A percentile compares a stretch with the other conserved stretches of the same genome.
Conservation (phyloP, 1,139 yeast genomes). For the Nakaseomyces sp. region DNA sequence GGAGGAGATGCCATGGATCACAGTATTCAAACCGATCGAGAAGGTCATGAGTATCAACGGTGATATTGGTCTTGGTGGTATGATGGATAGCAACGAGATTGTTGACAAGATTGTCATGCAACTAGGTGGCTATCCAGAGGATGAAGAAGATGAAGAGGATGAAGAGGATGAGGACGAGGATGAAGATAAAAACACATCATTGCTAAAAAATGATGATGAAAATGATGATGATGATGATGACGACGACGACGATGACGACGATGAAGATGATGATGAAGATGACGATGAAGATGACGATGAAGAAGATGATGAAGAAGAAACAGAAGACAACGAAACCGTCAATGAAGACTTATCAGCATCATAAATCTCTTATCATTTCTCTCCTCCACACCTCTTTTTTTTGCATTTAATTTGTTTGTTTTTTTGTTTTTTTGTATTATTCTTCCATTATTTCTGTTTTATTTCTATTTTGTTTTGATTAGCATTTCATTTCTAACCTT, state of each 20-base stretch:
- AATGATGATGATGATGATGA: constrained; percentile 38
- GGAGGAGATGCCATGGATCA: constrained; percentile 61
- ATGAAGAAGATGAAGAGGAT: constrained; percentile 67
- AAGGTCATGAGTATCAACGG: constrained; percentile 83
- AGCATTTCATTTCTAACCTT: no score
- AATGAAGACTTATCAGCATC: no score
- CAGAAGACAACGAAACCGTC: constrained; percentile 26
- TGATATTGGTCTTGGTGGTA: constrained; percentile 94
- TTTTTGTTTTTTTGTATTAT: no score
- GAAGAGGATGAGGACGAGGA: constrained; percentile 49
- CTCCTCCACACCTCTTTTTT: no score
- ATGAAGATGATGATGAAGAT: constrained; percentile 28
- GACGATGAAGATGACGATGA: constrained; percentile 17
- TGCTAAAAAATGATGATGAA: constrained; percentile 36
- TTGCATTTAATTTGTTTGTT: no score
- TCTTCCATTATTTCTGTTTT: no score
- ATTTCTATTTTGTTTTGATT: no score
- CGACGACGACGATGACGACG: constrained; percentile 36
- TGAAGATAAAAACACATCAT: constrained; percentile 37
- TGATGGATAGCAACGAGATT: constrained; percentile 87
- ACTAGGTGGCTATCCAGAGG: constrained; percentile 86
- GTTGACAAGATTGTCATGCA: constrained; percentile 75
- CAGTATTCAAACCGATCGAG: constrained; percentile 82
- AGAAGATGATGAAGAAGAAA: constrained; percentile 17
- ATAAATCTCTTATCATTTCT: no score